Evolutionary conservation across 768 basidiomycete genomes (phyloP), one percentile per base, ranked within the genome.

Genomic region (Mycena metata): DNA sequence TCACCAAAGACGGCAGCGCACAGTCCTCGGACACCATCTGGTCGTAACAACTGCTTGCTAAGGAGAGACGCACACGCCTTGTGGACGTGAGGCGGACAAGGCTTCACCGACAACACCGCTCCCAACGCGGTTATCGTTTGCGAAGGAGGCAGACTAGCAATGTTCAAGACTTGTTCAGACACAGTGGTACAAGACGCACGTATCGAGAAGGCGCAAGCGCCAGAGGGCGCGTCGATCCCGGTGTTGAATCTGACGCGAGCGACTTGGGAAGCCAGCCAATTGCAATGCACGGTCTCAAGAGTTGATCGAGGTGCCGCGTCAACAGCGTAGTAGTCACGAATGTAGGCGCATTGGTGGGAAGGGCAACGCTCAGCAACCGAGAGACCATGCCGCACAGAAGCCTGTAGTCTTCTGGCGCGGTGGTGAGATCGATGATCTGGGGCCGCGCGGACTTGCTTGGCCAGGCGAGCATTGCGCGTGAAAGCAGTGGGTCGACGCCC

Each of bases 261-360:
- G 83, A 79, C 72, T 86, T 88, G 6, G 91, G 91, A 10, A 93
- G 81, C 93, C 93, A 95, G 2, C 91, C 94, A 10, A 95, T 79
- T 11, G 86, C 77, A 8, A 94, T 82, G 35, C 88, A 83, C 11
- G 90, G 87, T 49, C 80, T 83, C 11, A 95, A 79, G 15, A 94
- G 72, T 68, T 91, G 89, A 5, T 83, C 75, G 3, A 86, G 73
- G 73, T 94, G 89, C 26, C 78, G 79, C 55, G 84, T 83, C 50
- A 90, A 76, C 12, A 94, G 76, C 8, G 90, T 80, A 2, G 85
- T 84, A 2, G 91, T 85, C 64, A 95, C 88, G 42, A 87, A 76
- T 1, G 90, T 92, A 72, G 88, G 86, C 10, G 88, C 79, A n/a
- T 86, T 88, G 46, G 74, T 71, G 8, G 89, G 87, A 66, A 93